Percentiles rank a stretch among this genome's conserved stretches.
Evolutionary conservation across 1,284 basidiomycete genomes (phyloP).

Genomic region (Laetiporus sulphureus): DNA sequence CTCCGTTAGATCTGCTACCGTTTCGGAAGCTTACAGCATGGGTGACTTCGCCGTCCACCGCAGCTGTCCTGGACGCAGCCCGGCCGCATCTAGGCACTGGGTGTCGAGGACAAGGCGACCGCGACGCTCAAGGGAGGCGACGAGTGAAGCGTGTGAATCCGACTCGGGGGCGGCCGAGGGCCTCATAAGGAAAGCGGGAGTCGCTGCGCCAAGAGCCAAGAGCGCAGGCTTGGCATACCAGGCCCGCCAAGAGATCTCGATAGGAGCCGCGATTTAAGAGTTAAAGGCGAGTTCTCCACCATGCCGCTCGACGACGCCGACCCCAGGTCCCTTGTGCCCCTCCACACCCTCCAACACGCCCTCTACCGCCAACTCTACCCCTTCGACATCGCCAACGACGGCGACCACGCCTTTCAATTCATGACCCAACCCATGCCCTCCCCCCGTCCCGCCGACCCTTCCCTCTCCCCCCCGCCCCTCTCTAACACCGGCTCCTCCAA

Average conservation of each 20-base stretch:
- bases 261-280: slow-evolving; percentile 16
- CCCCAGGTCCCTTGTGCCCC: slow-evolving; percentile 24
- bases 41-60: too few species aligned
- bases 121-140: too few species aligned
- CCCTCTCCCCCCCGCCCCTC: slow-evolving; percentile 14
- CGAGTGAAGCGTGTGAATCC: too few species aligned
- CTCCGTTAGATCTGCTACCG: too few species aligned
- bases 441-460: slow-evolving; percentile 8
- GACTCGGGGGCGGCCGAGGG: too few species aligned
- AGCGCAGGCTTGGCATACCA: slow-evolving; percentile 15
- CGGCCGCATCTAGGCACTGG: too few species aligned
- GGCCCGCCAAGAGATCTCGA: slow-evolving; percentile 23
- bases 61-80: too few species aligned
- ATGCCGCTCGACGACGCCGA: slow-evolving; percentile 16
- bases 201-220: slow-evolving; percentile 9
- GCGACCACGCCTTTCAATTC: slow-evolving; percentile 1
- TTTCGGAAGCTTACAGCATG: too few species aligned
- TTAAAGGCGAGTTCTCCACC: slow-evolving; percentile 11
- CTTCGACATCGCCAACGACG: slow-evolving; percentile 12
- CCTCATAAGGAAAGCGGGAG: slow-evolving; percentile 3
- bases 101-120: too few species aligned
- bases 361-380: slow-evolving; percentile 24
- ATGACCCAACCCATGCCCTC: slow-evolving; percentile 6
- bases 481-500: slow-evolving; percentile 12
- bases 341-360: slow-evolving; percentile 24